These are phyloP conservation scores for Populus pruinosa DNA, from an alignment of 345 rosid species.

Conservation along the genomic window DNA sequence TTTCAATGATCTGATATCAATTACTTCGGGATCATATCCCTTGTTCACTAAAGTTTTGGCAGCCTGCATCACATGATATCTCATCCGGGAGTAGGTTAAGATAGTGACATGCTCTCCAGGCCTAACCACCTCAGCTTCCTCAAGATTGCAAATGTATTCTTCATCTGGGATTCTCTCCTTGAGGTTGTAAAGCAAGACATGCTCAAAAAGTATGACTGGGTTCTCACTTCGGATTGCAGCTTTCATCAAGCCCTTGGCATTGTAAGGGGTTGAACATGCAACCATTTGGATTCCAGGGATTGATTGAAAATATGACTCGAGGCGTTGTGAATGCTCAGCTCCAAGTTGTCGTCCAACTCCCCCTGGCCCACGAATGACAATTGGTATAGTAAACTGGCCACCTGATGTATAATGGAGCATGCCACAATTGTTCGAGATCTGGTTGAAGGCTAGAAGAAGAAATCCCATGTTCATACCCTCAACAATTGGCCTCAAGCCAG, in stretches of 20 bases:
- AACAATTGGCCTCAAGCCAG: slow-evolving; percentile 77
- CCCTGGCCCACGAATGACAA: slow-evolving; percentile 97
- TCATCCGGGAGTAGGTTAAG: slow-evolving; percentile 88
- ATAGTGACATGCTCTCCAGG: slow-evolving; percentile 87
- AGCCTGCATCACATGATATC: slow-evolving; percentile 97
- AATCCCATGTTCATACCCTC: slow-evolving; percentile 99
- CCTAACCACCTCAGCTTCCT: slow-evolving; percentile 98
- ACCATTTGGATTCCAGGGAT: slow-evolving; percentile 99
- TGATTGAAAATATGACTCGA: slow-evolving; percentile 95
- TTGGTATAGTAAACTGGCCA: slow-evolving; percentile 85
- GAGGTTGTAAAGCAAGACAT: slow-evolving; percentile 93
- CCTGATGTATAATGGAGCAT: slow-evolving; percentile 99
- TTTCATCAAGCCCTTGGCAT: slow-evolving; percentile 99
- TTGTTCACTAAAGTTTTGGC: slow-evolving; percentile 87
- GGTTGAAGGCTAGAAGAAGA: slow-evolving; percentile 94
- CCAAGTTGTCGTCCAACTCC: slow-evolving; percentile 98
- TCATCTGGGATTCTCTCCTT: slow-evolving; percentile 94
- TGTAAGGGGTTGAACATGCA: slow-evolving; percentile 95
- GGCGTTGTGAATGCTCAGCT: slow-evolving; percentile 94
- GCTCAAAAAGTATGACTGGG: slow-evolving; percentile 93
- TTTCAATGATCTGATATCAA: slow-evolving; percentile 87
- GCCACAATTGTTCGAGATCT: slow-evolving; percentile 97
- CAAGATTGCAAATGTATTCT: slow-evolving; percentile 79
- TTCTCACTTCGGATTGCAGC: slow-evolving; percentile 97
- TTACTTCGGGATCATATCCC: slow-evolving; percentile 93